A percentile compares a stretch with the other conserved stretches of the same genome.
phyloP scores from a whole-genome alignment of 371 early-diverging fungal genomes.

The Smittium culicis region DNA sequence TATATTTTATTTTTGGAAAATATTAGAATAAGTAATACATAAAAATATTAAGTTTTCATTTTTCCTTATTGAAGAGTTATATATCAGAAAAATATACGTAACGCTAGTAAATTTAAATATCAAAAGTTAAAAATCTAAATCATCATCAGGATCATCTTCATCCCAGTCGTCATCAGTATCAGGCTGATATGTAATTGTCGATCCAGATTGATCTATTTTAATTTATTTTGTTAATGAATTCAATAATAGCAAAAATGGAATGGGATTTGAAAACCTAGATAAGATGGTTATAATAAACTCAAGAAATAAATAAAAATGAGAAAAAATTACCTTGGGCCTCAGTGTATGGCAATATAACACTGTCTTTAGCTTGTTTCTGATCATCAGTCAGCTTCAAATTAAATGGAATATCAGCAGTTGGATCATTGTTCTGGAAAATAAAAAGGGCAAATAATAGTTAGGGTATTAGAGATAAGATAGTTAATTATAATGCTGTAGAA shows the following conservation, averaged over 20 bases:
- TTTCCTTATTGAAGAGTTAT: background rate
- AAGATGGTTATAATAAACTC: background rate
- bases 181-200: slow-evolving; percentile 51
- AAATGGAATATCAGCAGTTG: slow-evolving; percentile 59
- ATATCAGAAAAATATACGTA: slow-evolving; percentile 3
- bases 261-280: background rate
- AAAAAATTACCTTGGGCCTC: slow-evolving; percentile 43
- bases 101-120: background rate
- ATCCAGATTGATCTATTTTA: background rate
- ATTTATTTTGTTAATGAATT: background rate
- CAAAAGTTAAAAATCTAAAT: slow-evolving; percentile 46
- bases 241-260: background rate
- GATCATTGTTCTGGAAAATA: slow-evolving; percentile 28
- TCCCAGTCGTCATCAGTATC: slow-evolving; percentile 67
- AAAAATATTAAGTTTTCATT: background rate
- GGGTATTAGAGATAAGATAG: no score
- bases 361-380: slow-evolving; percentile 59
- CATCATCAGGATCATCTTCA: slow-evolving; percentile 67
- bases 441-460: no score
- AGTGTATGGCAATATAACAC: slow-evolving; percentile 61
- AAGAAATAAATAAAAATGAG: no score
- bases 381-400: slow-evolving; percentile 70
- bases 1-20: no score
- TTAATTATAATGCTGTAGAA: no score
- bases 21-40: no score